A percentile compares a stretch with the other conserved stretches of the same genome.
Evolutionary conservation across 2,329 filamentous ascomycete genomes (phyloP).

Genomic region (Sclerotinia nivalis): DNA sequence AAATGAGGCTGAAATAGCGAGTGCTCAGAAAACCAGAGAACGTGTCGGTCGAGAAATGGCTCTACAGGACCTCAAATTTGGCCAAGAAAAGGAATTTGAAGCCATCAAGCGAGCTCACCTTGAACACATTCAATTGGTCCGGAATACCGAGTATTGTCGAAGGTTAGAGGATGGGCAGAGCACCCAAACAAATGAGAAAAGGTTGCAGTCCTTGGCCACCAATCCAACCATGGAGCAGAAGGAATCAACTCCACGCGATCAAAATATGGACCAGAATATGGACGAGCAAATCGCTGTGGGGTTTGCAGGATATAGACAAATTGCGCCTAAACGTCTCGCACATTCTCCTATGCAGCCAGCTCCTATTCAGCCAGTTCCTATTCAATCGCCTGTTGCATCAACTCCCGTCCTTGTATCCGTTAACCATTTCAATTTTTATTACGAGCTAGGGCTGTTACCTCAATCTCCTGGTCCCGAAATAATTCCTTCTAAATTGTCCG

Average conservation of each 20-base stretch:
- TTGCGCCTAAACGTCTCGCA: not conserved
- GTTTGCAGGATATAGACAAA: not conserved
- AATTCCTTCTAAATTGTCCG: not conserved
- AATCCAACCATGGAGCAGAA: not conserved
- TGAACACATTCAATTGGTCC: not conserved
- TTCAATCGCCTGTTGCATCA: not conserved
- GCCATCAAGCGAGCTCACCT: not conserved
- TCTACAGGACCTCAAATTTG: not conserved
- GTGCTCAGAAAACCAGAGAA: not conserved
- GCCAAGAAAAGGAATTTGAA: not conserved
- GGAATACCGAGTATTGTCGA: not conserved
- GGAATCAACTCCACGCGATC: not conserved
- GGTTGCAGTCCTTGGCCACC: not conserved
- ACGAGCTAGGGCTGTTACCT: not conserved
- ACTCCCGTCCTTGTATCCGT: not conserved
- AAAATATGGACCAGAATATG: not conserved
- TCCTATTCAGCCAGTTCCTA: too few relatives aligned
- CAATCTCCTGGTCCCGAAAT: not conserved
- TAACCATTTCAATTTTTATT: not conserved
- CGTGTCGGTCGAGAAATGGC: not conserved
- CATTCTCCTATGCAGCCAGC: not conserved
- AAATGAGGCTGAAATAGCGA: not conserved
- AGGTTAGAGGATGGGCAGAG: not conserved
- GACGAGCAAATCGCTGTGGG: not conserved
- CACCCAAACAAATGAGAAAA: not conserved